Base-by-base conservation (phyloP, 176 grass and related monocot species). In the Triticum urartu region DNA sequence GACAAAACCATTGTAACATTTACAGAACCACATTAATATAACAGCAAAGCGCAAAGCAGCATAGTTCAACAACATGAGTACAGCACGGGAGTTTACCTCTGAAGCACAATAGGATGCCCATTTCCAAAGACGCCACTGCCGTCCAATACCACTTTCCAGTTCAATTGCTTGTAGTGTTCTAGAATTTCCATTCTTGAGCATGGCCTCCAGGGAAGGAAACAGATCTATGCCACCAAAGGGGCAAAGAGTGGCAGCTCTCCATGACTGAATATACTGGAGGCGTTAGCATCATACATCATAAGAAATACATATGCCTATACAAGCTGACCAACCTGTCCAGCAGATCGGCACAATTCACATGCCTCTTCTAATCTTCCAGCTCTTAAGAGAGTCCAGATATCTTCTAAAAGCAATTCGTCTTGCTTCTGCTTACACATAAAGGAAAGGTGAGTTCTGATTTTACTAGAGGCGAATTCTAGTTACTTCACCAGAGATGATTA, bases 81-180 rank as follows among this genome's bases (percentile, higher is more conserved):
- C 26, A 77, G 47, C 32, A 77, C 17, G 17, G 52, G 47, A 48
- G 6, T 35, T 82, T 58, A 98, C 96, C 91, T 98, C 96, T 77
- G 96, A 94, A 83, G 93, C 93, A 91, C 93, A 95, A 84, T 94
- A 98, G 24, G 96, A 98, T 59, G 93, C 96, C 96, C 96, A 98
- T 95, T 94, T 98, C 96, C 96, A 98, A 89, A 98, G 92, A 81
- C 90, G 89, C 90, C 85, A 95, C 67, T 95, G 93, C 24, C 88
- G 86, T n/a, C 87, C 95, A 72, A 95, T 77, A 65, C 93, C 92
- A 86, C 93, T 93, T 89, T 98, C 96, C 79, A 95, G 84, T 89
- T 98, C 96, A 79, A 95, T 92, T 35, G 92, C 92, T 89, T 98
- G 96, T 73, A 98, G 85, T 28, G 82, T 91, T 90, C 92, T 91